Evolutionary conservation across 2,329 filamentous ascomycete genomes (phyloP), one percentile per base, ranked within the genome.

Genomic region (Endoconidiophora laricicola): DNA sequence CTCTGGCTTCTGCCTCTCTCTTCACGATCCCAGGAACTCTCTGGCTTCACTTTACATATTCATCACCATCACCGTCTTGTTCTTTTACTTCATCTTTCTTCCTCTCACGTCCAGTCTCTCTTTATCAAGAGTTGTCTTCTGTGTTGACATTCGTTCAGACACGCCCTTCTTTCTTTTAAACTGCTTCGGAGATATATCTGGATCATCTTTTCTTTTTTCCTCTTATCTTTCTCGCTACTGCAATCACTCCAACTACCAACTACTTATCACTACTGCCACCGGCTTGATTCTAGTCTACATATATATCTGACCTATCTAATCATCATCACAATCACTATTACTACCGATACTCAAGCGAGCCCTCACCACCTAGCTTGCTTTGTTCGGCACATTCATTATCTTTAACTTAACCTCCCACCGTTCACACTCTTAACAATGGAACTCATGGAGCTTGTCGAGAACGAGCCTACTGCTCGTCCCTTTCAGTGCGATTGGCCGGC

Each of bases 401-500:
- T 26, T 43, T 39, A n/a, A 36, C 41, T 36, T 24, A 12, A 24
- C 29, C 48, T 9, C 18, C 2, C 9, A 6, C 41, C 16, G 38
- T 22, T 26, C 22, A 24, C 41, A 33, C 14, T 23, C 10, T 44
- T 47, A 46, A 29, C 61, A 53, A 79, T 80, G 77, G 77, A 79
- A 64, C 70, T 80, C 57, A 70, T 79, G 65, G 76, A 79, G 62
- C 66, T 80, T 56, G 76, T 79, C 55, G 75, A 79, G 55, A 74
- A 78, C 61, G 76, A 79, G 67, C 71, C 74, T 46, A 71, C 72
- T 52, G 69, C 73, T 63, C 73, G 77, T 57, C 76, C 76, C 36
- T 80, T 79, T 60, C 69, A 74, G 64, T 81, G 77, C 61, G 73
- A 78, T 57, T 81, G 77, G 77, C 65, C 74, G 54, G 63, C 66